These are phyloP conservation scores for Helianthus tuberosus DNA, from an alignment of 129 eudicot species.

Conservation along the genomic window DNA sequence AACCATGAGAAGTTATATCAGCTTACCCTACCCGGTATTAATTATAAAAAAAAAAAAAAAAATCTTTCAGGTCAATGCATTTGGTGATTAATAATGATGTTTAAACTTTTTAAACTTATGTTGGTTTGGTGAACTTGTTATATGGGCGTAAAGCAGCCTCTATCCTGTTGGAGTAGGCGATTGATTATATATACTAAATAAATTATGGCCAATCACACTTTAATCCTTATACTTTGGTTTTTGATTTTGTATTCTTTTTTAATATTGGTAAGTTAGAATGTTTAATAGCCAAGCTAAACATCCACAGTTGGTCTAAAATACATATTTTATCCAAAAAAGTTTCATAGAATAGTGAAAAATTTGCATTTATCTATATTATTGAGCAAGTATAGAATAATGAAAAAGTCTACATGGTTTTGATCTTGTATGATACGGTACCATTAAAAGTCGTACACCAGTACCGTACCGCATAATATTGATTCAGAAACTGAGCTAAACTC, in stretches of 20 bases:
- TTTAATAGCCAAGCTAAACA: too few relatives aligned
- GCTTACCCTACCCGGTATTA: conserved; percentile 9
- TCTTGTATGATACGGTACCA: too few relatives aligned
- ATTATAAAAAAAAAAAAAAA: not conserved
- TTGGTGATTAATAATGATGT: not conserved
- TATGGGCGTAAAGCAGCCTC: conserved; percentile 31
- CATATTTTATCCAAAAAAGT: too few relatives aligned
- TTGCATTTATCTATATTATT: too few relatives aligned
- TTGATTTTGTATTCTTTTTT: not conserved
- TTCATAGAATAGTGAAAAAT: too few relatives aligned
- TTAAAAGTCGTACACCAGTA: too few relatives aligned
- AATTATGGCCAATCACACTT: conserved; percentile 9
- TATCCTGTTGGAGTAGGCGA: conserved; percentile 17
- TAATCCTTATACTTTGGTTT: not conserved
- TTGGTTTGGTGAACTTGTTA: conserved; percentile 10
- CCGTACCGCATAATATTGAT: too few relatives aligned
- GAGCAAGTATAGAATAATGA: too few relatives aligned
- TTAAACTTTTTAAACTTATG: not conserved
- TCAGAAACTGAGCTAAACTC: too few relatives aligned
- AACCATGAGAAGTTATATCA: not conserved
- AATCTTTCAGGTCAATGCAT: conserved; percentile 9
- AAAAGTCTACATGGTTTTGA: too few relatives aligned
- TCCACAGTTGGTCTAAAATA: too few relatives aligned
- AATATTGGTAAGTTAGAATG: too few relatives aligned
- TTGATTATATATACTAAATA: not conserved